Evolutionary conservation across 2,329 filamentous ascomycete species (phyloP), one percentile per base, ranked within the genome.

Genomic region (Monosporascus ibericus): DNA sequence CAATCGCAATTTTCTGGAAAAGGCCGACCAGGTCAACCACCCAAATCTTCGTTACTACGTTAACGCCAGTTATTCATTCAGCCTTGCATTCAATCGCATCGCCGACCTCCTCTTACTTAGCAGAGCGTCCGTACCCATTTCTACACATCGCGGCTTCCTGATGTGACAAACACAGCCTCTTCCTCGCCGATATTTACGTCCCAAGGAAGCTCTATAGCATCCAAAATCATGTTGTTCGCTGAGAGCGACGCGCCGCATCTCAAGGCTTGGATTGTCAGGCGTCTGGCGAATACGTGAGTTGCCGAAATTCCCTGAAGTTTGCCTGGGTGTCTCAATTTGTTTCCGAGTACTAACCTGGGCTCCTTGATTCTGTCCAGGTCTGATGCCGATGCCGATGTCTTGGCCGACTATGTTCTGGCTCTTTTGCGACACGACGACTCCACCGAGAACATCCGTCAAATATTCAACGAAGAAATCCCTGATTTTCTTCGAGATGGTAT

Each of bases 401-500:
- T 94, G 3, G 88, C 88, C 47, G 89, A 94, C 62, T 94, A 92
- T 66, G 86, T 92, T n/a, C 77, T 92, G 55, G 88, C 87, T 6
- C 79, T 94, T 20, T 72, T 92, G 46, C 81, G 82, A 51, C 84
- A 87, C 55, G 86, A 90, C 58, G 86, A 85, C 55, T 76, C 82
- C 48, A 73, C 79, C 40, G 76, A 78, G n/a, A 75, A 80, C 20
- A 84, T 91, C 50, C 80, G 83, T 63, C 74, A 78, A 60, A 80
- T 87, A 49, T 90, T 87, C 68, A 77, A 88, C 64, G 76, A 81
- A 50, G 86, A 90, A 67, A 83, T 92, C 40, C 79, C 81, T 2
- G 88, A 92, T 65, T 92, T 92, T 11, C 42, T 46, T 9, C 24
- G 42, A 25, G 24, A 46, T 6, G 42, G 42, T 46, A 30, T 18